phyloP scores from a whole-genome alignment of 768 basidiomycete species.

The Suillus plorans region DNA sequence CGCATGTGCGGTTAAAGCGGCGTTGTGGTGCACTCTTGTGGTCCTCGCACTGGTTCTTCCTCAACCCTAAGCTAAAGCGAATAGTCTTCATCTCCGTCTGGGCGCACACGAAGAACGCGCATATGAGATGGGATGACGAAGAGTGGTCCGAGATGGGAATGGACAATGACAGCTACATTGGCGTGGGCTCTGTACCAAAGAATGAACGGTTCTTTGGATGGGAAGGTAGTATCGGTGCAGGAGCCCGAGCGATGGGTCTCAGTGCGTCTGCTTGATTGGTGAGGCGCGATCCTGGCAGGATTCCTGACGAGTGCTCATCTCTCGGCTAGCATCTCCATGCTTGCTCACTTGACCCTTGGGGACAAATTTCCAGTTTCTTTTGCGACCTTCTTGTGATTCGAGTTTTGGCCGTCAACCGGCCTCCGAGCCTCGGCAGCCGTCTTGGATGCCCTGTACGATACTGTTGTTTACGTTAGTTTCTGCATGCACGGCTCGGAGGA shows the following conservation, averaged over 20 bases:
- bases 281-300: constrained; percentile 19
- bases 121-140: constrained; percentile 49
- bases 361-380: not conserved
- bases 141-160: constrained; percentile 37
- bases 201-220: constrained; percentile 75
- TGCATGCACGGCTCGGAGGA: constrained; percentile 1
- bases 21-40: constrained; percentile 82
- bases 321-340: not conserved
- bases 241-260: constrained; percentile 80
- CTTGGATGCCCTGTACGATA: constrained; percentile 1
- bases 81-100: constrained; percentile 91
- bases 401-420: constrained; percentile 3
- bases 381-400: not conserved
- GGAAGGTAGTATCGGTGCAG: constrained; percentile 76
- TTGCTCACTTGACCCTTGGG: not conserved
- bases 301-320: constrained; percentile 14
- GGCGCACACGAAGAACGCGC: constrained; percentile 71
- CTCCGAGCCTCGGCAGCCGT: not conserved
- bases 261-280: constrained; percentile 30
- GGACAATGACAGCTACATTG: constrained; percentile 35
- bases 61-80: constrained; percentile 89
- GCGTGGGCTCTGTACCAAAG: constrained; percentile 22
- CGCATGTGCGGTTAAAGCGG: constrained; percentile 51
- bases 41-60: constrained; percentile 97
- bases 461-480: not conserved